These are phyloP conservation scores for Bimuria novae-zelandiae DNA, from an alignment of 2,329 filamentous ascomycete genomes.

Conservation along the genomic window DNA sequence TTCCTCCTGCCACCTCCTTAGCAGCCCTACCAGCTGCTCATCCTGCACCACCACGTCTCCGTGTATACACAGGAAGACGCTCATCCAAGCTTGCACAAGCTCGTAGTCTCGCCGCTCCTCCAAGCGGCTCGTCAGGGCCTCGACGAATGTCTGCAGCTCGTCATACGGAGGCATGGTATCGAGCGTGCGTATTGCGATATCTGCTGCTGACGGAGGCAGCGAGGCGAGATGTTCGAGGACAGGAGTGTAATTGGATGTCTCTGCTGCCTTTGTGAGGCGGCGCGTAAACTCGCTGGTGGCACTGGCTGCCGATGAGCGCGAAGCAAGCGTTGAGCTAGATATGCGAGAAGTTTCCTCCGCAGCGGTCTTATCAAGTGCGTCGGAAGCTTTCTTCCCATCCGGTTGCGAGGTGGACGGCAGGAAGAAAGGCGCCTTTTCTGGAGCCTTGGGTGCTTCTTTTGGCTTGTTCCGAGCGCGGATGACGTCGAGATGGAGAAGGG, in stretches of 20 bases:
- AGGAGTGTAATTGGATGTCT: constrained; percentile 64
- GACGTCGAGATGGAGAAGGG: constrained; percentile 84
- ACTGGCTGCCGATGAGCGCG: constrained; percentile 33
- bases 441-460: constrained; percentile 85
- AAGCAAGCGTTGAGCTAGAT: constrained; percentile 37
- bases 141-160: constrained; percentile 79
- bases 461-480: constrained; percentile 94
- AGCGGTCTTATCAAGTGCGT: constrained; percentile 19
- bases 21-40: constrained; percentile 59
- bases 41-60: constrained; percentile 60
- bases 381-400: constrained; percentile 11
- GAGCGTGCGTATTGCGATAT: constrained; percentile 88
- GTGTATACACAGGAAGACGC: constrained; percentile 85
- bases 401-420: constrained; percentile 67
- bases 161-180: constrained; percentile 57
- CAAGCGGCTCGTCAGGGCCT: constrained; percentile 75
- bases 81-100: constrained; percentile 96
- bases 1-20: constrained; percentile 72
- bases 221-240: constrained; percentile 81
- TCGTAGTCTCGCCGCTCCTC: constrained; percentile 80
- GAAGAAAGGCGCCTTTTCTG: constrained; percentile 96
- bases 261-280: constrained; percentile 53
- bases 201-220: constrained; percentile 81
- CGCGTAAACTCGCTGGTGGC: constrained; percentile 51
- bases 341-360: constrained; percentile 38